These are phyloP conservation scores for Solanum tacnaense DNA, from an alignment of 257 asterid species.

Conservation along the genomic window DNA sequence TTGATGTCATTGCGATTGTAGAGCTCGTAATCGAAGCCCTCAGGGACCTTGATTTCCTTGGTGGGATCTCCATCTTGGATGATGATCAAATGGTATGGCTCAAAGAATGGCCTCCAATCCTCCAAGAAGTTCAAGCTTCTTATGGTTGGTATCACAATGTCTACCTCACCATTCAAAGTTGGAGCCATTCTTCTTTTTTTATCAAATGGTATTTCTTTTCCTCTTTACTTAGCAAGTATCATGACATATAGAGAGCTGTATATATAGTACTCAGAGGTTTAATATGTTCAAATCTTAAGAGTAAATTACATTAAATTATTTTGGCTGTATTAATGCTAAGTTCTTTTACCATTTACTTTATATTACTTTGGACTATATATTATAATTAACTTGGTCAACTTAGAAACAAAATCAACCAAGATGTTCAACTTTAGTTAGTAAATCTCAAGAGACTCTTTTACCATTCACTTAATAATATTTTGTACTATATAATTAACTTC, in stretches of 20 bases:
- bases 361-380: background rate
- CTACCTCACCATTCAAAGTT: slow-evolving; percentile 23
- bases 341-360: background rate
- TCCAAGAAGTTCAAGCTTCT: slow-evolving; percentile 31
- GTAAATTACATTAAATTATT: background rate
- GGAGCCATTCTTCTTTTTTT: slow-evolving; percentile 2
- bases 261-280: background rate
- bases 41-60: slow-evolving; percentile 22
- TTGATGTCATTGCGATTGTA: slow-evolving; percentile 29
- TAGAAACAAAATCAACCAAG: background rate
- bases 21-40: slow-evolving; percentile 35
- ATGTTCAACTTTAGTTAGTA: background rate
- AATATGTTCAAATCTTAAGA: background rate
- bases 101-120: slow-evolving; percentile 32
- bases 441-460: background rate
- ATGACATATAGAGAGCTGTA: background rate
- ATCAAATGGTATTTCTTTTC: background rate
- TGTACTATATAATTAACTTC: background rate
- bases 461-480: background rate
- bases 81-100: slow-evolving; percentile 35
- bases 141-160: slow-evolving; percentile 37
- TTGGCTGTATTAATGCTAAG: background rate
- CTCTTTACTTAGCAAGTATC: background rate
- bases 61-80: slow-evolving; percentile 35
- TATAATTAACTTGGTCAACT: background rate